phyloP scores from a whole-genome alignment of 1,139 yeast genomes.

The Sugiyamaella sp. region DNA sequence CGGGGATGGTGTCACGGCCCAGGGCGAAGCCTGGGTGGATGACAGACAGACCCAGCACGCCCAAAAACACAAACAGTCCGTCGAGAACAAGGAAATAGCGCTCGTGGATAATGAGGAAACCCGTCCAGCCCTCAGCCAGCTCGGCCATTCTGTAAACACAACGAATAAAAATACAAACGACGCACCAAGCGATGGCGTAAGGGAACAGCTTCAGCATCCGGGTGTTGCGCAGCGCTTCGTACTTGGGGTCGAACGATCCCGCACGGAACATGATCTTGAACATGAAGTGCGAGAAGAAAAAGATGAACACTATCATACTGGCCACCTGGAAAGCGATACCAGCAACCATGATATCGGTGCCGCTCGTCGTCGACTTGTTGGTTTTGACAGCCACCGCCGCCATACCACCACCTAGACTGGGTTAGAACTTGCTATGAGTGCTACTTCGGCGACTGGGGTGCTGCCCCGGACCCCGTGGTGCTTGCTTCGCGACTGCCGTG shows the following conservation, averaged over 20 bases:
- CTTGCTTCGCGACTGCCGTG: not conserved
- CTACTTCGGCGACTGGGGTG: not conserved
- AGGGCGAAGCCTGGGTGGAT: conserved; percentile 61
- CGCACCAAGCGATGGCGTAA: conserved; percentile 48
- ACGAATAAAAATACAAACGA: conserved; percentile 65
- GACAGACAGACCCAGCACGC: conserved; percentile 50
- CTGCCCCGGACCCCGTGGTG: not conserved
- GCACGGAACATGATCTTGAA: conserved; percentile 41
- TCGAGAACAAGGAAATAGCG: conserved; percentile 75
- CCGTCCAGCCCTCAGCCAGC: conserved; percentile 75
- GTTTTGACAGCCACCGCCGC: conserved; percentile 48
- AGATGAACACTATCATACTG: conserved; percentile 66
- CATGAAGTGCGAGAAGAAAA: conserved; percentile 59
- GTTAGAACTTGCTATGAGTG: conserved; percentile 47
- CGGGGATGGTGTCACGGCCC: conserved; percentile 35
- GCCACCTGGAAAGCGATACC: conserved; percentile 81
- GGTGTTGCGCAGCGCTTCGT: conserved; percentile 46
- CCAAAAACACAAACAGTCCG: conserved; percentile 64
- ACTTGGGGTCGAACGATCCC: conserved; percentile 46
- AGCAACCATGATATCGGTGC: conserved; percentile 77
- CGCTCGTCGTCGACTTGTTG: conserved; percentile 47
- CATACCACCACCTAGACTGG: conserved; percentile 57
- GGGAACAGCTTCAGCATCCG: conserved; percentile 44
- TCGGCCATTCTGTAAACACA: conserved; percentile 83
- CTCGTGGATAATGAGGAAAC: conserved; percentile 71